Evolutionary conservation across 805 yeast species (phyloP), one percentile per base, ranked within the genome.

Genomic region (Starmerella tilneyi): DNA sequence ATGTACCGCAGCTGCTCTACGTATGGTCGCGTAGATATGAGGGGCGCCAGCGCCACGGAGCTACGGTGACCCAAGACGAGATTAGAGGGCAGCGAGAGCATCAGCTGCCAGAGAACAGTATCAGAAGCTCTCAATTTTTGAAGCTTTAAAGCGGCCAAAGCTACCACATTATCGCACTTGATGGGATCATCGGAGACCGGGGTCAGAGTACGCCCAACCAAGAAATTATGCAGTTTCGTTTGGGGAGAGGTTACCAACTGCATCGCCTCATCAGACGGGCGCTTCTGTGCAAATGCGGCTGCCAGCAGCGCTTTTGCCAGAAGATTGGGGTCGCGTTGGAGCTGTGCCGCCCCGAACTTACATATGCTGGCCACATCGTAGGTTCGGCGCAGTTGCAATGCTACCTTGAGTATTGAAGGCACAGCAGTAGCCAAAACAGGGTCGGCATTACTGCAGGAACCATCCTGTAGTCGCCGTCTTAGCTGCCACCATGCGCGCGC

Each of bases 1-100:
- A 61, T 56, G 42, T 54, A 61, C 15, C 62, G 43, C 39, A 60
- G 43, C 42, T 59, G 64, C 42, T 61, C 65, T 11, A 57, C 31
- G n/a, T 52, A 54, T 1, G 65, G 63, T 23, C 65, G 51, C 5
- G 42, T 23, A 2, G 48, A 45, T 15, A 59, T 36, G 7, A 46
- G 31, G 11, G 21, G 24, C 9, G 48, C 47, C 17, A 51, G 37
- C 3, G 30, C 29, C 6, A 24, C 13, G 21, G 42, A 26, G 8
- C 50, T 41, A 1, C 15, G 31, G 13, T 29, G 24, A 4, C 44
- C 42, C 11, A 51, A 31, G 12, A 21, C 20, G 1, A 15, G 11
- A 12, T 38, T 29, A 2, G 15, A 5, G 5, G 51, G 51, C 20
- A 50, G 15, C 13, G 54, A 48, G 15, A 57, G 36, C 7, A 60